Evolutionary conservation across 306 rosid genomes (phyloP).

Genomic region (Dalbergia oliveri): DNA sequence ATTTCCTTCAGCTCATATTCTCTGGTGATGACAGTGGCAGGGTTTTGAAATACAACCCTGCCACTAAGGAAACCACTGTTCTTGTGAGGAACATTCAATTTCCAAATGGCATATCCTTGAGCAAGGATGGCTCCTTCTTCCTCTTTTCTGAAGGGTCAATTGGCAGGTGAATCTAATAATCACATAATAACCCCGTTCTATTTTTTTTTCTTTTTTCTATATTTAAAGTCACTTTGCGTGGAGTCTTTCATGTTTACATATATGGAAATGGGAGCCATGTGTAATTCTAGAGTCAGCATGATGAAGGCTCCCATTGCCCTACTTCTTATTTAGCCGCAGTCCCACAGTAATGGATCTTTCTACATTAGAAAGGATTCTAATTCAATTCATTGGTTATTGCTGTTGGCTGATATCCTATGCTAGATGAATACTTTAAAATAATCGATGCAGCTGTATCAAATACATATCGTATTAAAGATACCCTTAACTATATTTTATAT

Average conservation of each 20-base stretch:
- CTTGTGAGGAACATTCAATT: conserved; percentile 70
- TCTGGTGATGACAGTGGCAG: conserved; percentile 75
- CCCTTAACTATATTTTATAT: no score
- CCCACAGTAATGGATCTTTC: neutral
- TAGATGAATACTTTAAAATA: no score
- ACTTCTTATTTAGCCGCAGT: no score
- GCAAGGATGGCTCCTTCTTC: conserved; percentile 88
- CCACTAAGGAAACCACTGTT: conserved; percentile 77
- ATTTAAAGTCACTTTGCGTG: neutral
- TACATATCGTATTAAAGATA: no score
- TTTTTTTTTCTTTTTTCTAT: neutral
- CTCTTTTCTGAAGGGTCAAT: conserved; percentile 63
- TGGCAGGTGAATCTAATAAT: conserved; percentile 67
- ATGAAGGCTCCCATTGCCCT: no score
- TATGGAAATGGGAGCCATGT: neutral
- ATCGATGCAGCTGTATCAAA: no score
- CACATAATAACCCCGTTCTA: neutral
- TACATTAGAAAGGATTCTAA: neutral
- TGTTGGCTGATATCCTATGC: neutral
- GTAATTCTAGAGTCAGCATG: neutral
- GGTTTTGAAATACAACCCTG: conserved; percentile 76
- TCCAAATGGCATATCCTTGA: conserved; percentile 87
- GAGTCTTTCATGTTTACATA: neutral
- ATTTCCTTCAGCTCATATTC: conserved; percentile 75
- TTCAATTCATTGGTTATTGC: neutral